Evolutionary conservation across 2,329 filamentous ascomycete species (phyloP).

Genomic region (Pezicula carpinea): DNA sequence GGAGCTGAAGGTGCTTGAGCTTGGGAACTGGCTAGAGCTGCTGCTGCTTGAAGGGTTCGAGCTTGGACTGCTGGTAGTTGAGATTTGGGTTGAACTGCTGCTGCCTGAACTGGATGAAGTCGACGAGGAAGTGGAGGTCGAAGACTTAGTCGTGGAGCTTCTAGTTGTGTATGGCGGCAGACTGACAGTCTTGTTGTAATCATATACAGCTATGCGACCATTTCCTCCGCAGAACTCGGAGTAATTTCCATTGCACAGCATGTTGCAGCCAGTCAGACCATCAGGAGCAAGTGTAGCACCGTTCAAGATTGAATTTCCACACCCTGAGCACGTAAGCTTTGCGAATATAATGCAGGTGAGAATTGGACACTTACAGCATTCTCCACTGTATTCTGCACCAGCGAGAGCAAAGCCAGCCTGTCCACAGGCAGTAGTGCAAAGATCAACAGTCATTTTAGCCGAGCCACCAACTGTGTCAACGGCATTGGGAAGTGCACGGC

Average conservation of each 20-base stretch:
- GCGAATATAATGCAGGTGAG: background rate
- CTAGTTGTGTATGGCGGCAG: conserved; percentile 7
- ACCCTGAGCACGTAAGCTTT: conserved; percentile 4
- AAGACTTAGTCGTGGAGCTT: conserved; percentile 2
- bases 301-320: conserved; percentile 14
- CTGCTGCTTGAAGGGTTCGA: background rate
- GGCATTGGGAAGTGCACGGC: conserved; percentile 8
- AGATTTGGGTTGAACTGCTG: background rate
- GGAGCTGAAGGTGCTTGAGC: too few species aligned
- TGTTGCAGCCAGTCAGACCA: conserved; percentile 20
- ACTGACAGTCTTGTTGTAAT: conserved; percentile 11
- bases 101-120: background rate
- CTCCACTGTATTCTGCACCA: conserved; percentile 40
- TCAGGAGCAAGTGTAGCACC: conserved; percentile 15
- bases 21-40: background rate
- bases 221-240: conserved; percentile 24
- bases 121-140: background rate
- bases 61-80: too few species aligned
- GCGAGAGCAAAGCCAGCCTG: conserved; percentile 30
- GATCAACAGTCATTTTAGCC: conserved; percentile 11
- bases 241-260: conserved; percentile 22
- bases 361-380: conserved; percentile 30
- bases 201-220: conserved; percentile 12
- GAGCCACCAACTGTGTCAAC: conserved; percentile 8
- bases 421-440: conserved; percentile 12